Percentiles rank a stretch among this genome's conserved stretches.
phyloP scores from a whole-genome alignment of 176 grass and related monocot genomes.

The Carex pumila region DNA sequence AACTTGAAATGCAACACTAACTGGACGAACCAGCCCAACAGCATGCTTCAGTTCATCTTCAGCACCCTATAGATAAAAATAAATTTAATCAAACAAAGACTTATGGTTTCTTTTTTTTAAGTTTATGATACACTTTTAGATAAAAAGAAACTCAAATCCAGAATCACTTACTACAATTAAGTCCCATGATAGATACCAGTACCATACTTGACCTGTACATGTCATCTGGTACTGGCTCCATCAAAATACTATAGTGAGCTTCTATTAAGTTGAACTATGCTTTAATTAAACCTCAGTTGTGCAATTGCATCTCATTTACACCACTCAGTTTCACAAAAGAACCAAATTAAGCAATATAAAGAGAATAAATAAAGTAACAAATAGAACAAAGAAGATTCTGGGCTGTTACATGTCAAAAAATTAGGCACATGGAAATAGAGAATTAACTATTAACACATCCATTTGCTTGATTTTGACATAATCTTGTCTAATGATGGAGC shows the following conservation, averaged over 20 bases:
- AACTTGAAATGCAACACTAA: constrained; percentile 86
- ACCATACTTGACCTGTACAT: background rate
- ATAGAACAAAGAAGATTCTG: background rate
- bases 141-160: constrained; percentile 6
- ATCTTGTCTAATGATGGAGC: background rate
- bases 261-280: background rate
- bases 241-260: background rate
- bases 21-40: constrained; percentile 86
- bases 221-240: background rate
- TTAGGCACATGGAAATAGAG: background rate
- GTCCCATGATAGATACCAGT: background rate
- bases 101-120: background rate
- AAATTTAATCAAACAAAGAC: constrained; percentile 16
- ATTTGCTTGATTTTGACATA: background rate
- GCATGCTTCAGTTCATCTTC: constrained; percentile 93
- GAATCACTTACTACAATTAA: background rate
- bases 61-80: constrained; percentile 41
- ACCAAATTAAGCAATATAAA: background rate
- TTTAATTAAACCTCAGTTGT: background rate
- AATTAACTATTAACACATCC: background rate
- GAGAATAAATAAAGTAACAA: background rate
- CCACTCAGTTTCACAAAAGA: background rate
- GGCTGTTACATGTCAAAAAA: background rate
- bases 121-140: background rate
- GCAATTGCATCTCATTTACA: background rate